Base-by-base conservation (phyloP, 163 green algal species). In the Chlamydomonas reinhardtii region DNA sequence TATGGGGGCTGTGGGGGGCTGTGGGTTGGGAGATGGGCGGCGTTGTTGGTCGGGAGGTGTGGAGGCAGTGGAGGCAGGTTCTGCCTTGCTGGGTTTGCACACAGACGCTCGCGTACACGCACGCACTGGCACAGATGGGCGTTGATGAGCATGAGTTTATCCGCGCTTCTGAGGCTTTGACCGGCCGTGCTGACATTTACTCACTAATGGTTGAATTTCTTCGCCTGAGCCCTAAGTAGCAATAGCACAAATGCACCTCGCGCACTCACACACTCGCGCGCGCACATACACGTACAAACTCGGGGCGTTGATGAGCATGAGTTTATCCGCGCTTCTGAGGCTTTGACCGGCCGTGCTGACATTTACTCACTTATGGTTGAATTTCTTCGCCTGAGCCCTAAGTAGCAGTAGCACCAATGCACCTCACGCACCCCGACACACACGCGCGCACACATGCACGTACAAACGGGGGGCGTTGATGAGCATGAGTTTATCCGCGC, bases 311-410 rank as follows among this genome's bases (percentile, higher is more conserved):
- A 74, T 24, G 69, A 74, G 20, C 19, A 74, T 31, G 20, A 32
- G 69, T 74, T 74, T 74, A 74, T 74, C 69, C 69, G 69, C 69
- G 69, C 69, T 74, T n/a, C 69, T 54, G 35, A 70, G 29, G 62
- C 62, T 17, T 32, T 34, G 62, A 74, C n/a, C 11, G 9, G 15
- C 20, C 22, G 29, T 31, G 35, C 15, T 27, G 35, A 54, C 19
- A 25, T 20, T 19, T n/a, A 74, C 22, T 31, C 20, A 39, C 24
- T 25, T 32, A 74, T 74, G 69, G 69, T 74, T 74, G 69, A 74
- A 74, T 74, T 74, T 74, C 69, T 74, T 74, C 34, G 52, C 52
- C 69, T 24, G 69, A 74, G 69, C 69, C 48, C 69, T 16, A 48
- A 29, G 24, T 15, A 1, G 6, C 11, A 11, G 43, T 54, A 11